Conservation (phyloP, 1,284 basidiomycete species). For the Ustilago curta region DNA sequence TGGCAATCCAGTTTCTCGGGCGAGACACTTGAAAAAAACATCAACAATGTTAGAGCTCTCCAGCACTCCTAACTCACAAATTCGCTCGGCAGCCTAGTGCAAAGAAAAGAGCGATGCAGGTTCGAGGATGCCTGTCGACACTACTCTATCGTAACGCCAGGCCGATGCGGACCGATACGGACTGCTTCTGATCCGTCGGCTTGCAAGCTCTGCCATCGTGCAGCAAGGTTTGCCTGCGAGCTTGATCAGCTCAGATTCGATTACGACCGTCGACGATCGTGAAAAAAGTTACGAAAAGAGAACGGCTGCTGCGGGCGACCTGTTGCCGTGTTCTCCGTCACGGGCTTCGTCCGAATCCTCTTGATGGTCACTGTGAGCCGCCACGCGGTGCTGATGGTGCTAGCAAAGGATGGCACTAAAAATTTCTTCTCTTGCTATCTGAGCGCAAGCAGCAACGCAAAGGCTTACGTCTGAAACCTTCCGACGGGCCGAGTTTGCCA, state of each 20-base stretch:
- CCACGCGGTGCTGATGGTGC: background rate
- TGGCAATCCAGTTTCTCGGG: background rate
- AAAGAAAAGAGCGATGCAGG: no score
- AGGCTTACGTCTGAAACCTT: background rate
- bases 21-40: background rate
- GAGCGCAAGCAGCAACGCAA: background rate
- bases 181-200: background rate
- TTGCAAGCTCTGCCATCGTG: background rate
- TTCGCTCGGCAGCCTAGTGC: no score
- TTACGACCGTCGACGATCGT: constrained; percentile 2
- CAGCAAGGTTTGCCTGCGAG: background rate
- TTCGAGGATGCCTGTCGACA: no score
- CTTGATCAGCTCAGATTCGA: background rate
- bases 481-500: constrained; percentile 4
- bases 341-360: background rate
- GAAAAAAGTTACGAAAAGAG: background rate
- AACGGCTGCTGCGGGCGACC: background rate
- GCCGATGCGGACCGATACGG: no score
- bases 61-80: no score
- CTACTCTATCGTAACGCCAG: no score
- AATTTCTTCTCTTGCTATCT: background rate
- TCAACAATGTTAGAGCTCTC: background rate
- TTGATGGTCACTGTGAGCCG: background rate
- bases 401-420: background rate
- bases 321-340: constrained; percentile 2